A percentile compares a stretch with the other conserved stretches of the same genome.
Conservation (phyloP, 1,284 basidiomycete genomes). For the Leccinum proliferum region DNA sequence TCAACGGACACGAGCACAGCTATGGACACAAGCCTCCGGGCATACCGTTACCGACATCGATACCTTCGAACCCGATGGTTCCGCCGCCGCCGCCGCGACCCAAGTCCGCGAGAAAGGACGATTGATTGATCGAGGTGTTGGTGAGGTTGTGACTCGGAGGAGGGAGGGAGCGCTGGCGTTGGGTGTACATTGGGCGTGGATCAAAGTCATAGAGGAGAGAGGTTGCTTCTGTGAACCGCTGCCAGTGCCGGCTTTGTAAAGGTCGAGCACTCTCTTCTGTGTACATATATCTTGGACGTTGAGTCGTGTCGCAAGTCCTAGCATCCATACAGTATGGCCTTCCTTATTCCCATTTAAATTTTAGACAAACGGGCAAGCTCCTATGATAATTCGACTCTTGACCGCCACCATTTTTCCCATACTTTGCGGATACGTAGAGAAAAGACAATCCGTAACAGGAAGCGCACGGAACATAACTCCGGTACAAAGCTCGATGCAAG, state of each 20-base stretch:
- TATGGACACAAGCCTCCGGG: slow-evolving; percentile 2
- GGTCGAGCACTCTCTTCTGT: neutral
- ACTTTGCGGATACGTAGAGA: too few species aligned
- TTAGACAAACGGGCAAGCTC: neutral
- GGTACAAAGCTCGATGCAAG: too few species aligned
- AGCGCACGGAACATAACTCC: too few species aligned
- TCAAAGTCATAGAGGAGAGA: neutral
- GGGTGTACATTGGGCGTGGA: neutral
- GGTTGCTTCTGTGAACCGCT: neutral
- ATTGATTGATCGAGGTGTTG: slow-evolving; percentile 23
- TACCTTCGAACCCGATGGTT: slow-evolving; percentile 14
- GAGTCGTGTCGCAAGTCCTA: neutral
- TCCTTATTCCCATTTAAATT: neutral
- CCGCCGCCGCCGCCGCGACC: slow-evolving; percentile 22
- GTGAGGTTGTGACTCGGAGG: neutral
- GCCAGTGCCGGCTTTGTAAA: neutral
- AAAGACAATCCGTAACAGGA: too few species aligned
- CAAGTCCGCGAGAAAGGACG: slow-evolving; percentile 38
- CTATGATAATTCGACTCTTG: too few species aligned
- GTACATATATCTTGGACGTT: neutral
- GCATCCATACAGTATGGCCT: neutral
- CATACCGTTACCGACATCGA: slow-evolving; percentile 17
- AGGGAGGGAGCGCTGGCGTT: neutral
- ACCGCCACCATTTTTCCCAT: too few species aligned
- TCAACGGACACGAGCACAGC: neutral